These are phyloP conservation scores for Scleromitrula shiraiana DNA, from an alignment of 2,329 filamentous ascomycete species.

Conservation along the genomic window DNA sequence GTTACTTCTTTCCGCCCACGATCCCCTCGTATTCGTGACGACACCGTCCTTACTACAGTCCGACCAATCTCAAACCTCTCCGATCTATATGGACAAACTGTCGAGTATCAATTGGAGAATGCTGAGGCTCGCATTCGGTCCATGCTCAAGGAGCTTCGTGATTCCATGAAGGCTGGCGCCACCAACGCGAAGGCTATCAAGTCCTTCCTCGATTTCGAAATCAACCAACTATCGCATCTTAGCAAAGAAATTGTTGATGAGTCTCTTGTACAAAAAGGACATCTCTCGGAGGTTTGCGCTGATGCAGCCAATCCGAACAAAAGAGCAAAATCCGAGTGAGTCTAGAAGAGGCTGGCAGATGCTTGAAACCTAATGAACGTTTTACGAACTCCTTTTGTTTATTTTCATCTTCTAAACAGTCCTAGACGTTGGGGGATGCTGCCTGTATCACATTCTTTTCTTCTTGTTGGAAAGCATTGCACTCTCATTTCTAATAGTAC, in stretches of 20 bases:
- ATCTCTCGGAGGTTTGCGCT: constrained; percentile 22
- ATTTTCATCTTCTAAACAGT: neutral
- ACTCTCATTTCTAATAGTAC: neutral
- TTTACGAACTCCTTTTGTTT: constrained; percentile 11
- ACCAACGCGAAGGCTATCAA: constrained; percentile 31
- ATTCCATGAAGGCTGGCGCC: constrained; percentile 30
- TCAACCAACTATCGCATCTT: constrained; percentile 25
- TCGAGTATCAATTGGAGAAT: constrained; percentile 34
- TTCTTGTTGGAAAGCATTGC: neutral
- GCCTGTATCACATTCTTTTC: constrained; percentile 1
- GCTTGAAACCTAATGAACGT: neutral
- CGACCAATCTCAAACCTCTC: constrained; percentile 32
- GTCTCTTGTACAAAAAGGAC: constrained; percentile 23
- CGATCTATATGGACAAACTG: constrained; percentile 33
- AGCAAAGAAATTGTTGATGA: constrained; percentile 30
- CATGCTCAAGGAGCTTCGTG: constrained; percentile 30
- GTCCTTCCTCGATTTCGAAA: constrained; percentile 31
- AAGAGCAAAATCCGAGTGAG: constrained; percentile 16
- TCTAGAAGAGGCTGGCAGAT: too few relatives aligned
- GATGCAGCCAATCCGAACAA: constrained; percentile 19
- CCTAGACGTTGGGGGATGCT: neutral
- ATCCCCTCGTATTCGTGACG: constrained; percentile 33
- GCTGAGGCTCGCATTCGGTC: constrained; percentile 30
- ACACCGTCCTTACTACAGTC: constrained; percentile 32
- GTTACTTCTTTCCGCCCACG: constrained; percentile 38